phyloP scores from a whole-genome alignment of 176 grass and related monocot genomes.

The Phoenix dactylifera region DNA sequence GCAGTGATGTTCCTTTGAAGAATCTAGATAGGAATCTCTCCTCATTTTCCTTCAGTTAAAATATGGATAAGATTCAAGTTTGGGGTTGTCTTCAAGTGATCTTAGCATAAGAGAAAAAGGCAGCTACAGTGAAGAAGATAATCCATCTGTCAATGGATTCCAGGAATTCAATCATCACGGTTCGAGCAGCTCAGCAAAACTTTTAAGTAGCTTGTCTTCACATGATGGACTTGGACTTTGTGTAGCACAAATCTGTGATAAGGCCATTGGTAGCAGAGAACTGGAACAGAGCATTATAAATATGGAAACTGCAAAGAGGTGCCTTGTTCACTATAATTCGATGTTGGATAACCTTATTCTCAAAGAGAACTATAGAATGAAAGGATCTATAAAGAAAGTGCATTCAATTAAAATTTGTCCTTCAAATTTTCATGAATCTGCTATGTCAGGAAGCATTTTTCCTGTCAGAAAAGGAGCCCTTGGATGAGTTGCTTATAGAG shows the following conservation, averaged over 20 bases:
- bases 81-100: too few relatives aligned
- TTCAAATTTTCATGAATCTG: background rate
- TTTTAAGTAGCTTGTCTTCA: constrained; percentile 38
- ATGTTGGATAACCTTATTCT: constrained; percentile 46
- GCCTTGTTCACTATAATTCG: constrained; percentile 80
- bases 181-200: constrained; percentile 38
- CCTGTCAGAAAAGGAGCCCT: background rate
- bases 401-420: background rate
- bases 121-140: background rate
- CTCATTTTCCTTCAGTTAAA: constrained; percentile 42
- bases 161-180: background rate
- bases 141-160: background rate
- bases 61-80: constrained; percentile 16
- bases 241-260: constrained; percentile 62
- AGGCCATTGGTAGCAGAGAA: constrained; percentile 36
- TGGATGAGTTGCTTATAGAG: background rate
- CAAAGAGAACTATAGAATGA: constrained; percentile 24
- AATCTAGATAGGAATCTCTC: constrained; percentile 53
- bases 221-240: constrained; percentile 79
- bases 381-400: constrained; percentile 2
- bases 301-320: constrained; percentile 55
- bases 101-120: background rate
- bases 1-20: constrained; percentile 75
- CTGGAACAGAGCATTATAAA: constrained; percentile 58
- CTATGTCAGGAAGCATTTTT: background rate